Evolutionary conservation across 2,329 filamentous ascomycete species (phyloP), one percentile per base, ranked within the genome.

Genomic region (Diaporthe citriasiana): DNA sequence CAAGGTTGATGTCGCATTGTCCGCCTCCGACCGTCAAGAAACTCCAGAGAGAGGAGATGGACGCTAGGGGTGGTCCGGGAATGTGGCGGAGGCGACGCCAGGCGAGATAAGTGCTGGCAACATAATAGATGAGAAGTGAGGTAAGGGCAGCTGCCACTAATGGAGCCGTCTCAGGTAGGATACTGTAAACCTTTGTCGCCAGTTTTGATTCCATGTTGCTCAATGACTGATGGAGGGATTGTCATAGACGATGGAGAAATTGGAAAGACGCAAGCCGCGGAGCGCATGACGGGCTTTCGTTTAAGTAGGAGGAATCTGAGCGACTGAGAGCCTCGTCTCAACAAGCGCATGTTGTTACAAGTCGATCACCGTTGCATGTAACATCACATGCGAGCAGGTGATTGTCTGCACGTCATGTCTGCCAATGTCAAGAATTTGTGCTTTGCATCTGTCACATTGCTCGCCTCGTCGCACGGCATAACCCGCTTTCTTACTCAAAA

Each of bases 11-110:
- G 66, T 79, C 75, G 59, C 77, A 76, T 4, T 74, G 66, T n/a
- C 76, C 78, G 6, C 75, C 71, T 22, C 30, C 70, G 56, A 79
- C 77, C 10, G 75, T 53, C 13, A 77, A 73, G 55, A 77, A 77
- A 0, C 76, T 74, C 80, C 79, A 81, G 33, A 80, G 72, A 63
- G 79, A 77, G n/a, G 79, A 79, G 35, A 81, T 76, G 13, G 76
- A 77, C 10, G 80, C 78, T 22, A 76, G 69, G 7, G 65, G 51
- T 5, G 80, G 80, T 8, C 79, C 80, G 1, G 79, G 77, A 33
- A 81, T 78, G 30, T 79, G 77, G 19, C 79, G 74, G 22, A 81
- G 78, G 5, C 77, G 78, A 33, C 77, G 55, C 78, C 80, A 80
- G 70, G 76, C 45, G 15, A 69, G 5, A n/a, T 12, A 8, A 17